Base-by-base conservation (phyloP, 768 basidiomycete species). In the Pholiota conissans region DNA sequence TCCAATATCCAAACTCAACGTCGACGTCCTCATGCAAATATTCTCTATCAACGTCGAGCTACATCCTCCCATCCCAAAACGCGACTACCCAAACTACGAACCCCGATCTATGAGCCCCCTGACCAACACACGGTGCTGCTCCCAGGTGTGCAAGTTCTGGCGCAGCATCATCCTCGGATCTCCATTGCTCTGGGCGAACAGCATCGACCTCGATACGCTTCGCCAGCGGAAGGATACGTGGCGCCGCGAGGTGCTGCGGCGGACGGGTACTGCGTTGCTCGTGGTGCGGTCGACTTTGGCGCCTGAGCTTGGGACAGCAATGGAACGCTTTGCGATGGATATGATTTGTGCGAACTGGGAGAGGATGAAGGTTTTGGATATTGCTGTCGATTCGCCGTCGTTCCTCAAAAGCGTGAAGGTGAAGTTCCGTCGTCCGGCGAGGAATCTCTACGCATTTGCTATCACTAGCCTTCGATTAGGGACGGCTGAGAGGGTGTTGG, bases 131-230 rank as follows among this genome's bases (percentile, higher is more conserved):
- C 59, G 55, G 20, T 16, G 16, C 6, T 26, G 13, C 8, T 60
- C 59, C 0, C 59, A 60, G 37, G 59, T 56, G 1, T 60, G 49
- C 27, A 30, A 20, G 13, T 6, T 18, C 27, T 60, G 58, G 58
- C 53, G 58, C 9, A 27, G 27, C 30, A 18, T 56, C 3, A 27
- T 55, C n/a, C 49, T 56, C 2, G 10, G 27, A 27, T 45, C 39
- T 2, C n/a, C 54, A 0, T 18, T 39, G 1, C 24, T 60, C 10
- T 60, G 58, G 58, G 58, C 35, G 6, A 48, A 29, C 11, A 20
- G 32, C 18, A 27, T 58, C n/a, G 26, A 54, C 26, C 27, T 58
- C 3, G 35, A 53, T 11, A 5, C 13, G 6, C 24, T 58, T 7
- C 22, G 32, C 16, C 48, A 49, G 28, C 16, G n/a, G 29, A 13